These are phyloP conservation scores for Leccinum imitatum DNA, from an alignment of 768 basidiomycete genomes.

Conservation along the genomic window DNA sequence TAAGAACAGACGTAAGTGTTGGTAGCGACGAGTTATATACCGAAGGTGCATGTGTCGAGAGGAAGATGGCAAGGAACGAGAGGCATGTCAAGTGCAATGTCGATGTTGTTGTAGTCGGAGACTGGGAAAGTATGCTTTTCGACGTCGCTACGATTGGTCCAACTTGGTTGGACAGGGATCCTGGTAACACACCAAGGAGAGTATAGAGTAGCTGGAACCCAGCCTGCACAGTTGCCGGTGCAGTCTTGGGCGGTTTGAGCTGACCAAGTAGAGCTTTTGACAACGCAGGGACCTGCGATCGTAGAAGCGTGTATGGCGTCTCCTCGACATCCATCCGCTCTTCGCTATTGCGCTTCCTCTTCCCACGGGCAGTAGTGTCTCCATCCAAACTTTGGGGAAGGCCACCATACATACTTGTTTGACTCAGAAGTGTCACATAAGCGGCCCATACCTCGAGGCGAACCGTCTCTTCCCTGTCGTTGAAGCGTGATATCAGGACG, in stretches of 20 bases:
- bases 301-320: conserved; percentile 69
- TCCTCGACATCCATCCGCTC: conserved; percentile 75
- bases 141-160: conserved; percentile 61
- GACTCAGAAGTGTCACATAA: conserved; percentile 76
- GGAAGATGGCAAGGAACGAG: conserved; percentile 83
- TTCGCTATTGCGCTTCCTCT: conserved; percentile 76
- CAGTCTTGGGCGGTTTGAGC: conserved; percentile 76
- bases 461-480: conserved; percentile 94
- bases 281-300: conserved; percentile 71
- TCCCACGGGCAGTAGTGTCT: conserved; percentile 51
- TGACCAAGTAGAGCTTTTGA: conserved; percentile 85
- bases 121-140: conserved; percentile 61
- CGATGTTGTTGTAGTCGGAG: conserved; percentile 75
- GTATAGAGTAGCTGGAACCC: conserved; percentile 79
- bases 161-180: conserved; percentile 73
- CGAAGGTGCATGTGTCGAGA: conserved; percentile 60
- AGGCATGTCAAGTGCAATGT: conserved; percentile 81
- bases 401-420: conserved; percentile 80
- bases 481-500: conserved; percentile 85
- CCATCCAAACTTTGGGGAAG: conserved; percentile 51
- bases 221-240: conserved; percentile 76
- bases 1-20: conserved; percentile 68
- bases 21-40: conserved; percentile 62
- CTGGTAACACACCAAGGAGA: conserved; percentile 77
- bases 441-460: conserved; percentile 90